A percentile compares a stretch with the other conserved stretches of the same genome.
Conservation (phyloP, 1,284 basidiomycete genomes). For the Leccinum variabile region DNA sequence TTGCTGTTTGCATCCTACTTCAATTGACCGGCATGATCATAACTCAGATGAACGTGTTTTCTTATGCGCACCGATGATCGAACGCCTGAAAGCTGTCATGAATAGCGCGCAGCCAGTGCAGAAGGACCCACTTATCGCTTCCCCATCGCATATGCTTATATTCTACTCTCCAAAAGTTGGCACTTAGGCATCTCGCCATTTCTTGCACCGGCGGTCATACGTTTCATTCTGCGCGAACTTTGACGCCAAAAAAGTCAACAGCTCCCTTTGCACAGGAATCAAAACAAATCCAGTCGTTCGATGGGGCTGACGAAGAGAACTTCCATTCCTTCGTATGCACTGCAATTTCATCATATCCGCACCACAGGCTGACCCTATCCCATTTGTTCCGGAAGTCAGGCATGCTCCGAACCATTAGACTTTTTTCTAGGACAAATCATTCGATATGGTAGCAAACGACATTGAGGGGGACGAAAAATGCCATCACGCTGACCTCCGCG, state of each 20-base stretch:
- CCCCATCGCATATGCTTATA: neutral
- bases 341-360: constrained; percentile 8
- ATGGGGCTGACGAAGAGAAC: constrained; percentile 7
- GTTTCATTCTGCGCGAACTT: neutral
- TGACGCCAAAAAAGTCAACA: neutral
- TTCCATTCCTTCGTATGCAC: constrained; percentile 26
- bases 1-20: neutral
- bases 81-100: neutral
- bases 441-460: constrained; percentile 9
- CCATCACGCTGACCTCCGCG: constrained; percentile 31
- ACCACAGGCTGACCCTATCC: neutral
- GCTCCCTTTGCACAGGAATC: constrained; percentile 11
- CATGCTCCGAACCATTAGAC: neutral
- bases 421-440: constrained; percentile 2
- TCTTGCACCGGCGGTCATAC: constrained; percentile 6
- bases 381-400: neutral
- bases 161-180: constrained; percentile 16
- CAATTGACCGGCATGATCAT: neutral
- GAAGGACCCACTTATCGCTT: neutral
- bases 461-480: constrained; percentile 5
- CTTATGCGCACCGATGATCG: neutral
- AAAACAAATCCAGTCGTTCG: constrained; percentile 2
- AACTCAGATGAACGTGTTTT: neutral
- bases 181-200: neutral
- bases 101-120: neutral